Evolutionary conservation across 345 rosid species (phyloP), one percentile per base, ranked within the genome.

Genomic region (Noccaea bulbosa): DNA sequence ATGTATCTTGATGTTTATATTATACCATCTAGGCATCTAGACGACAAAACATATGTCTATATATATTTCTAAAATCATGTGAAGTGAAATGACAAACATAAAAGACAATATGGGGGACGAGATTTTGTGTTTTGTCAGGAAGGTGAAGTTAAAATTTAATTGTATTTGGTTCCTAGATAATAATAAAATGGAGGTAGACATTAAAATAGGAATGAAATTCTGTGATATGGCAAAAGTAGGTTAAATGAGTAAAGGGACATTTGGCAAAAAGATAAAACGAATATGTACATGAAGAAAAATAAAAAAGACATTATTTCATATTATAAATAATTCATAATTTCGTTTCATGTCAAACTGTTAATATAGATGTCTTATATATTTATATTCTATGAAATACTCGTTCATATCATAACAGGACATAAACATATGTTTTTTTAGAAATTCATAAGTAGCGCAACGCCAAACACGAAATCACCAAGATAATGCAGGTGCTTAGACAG

Each of bases 81-180:
- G 15, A 56, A 14, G 14, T 16, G 62, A 45, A 57, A 16, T 38
- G 45, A 33, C 51, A 51, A 12, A 60, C 34, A 60, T 30, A 16
- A 17, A n/a, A 30, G 45, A 50, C 68, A 50, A 49, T 50, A 40
- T 10, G 2, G 22, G 66, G 37, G 59, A 51, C n/a, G 14, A 17
- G 68, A 44, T 43, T 38, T 49, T 24, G 24, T 62, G 43, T 51
- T 40, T 60, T 11, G 16, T 56, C 34, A 33, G 38, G 1, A 70
- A 40, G n/a, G 37, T 70, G 17, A 32, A 61, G 4, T 61, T 41
- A 50, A 50, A 11, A 22, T 60, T 67, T 16, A 30, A 61, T 50
- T 20, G 41, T 32, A 40, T 24, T 47, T 61, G 50, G 44, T 41
- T 51, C 24, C 46, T 32, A n/a, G 2, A 52, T 51, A 41, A 41